Evolutionary conservation across 768 basidiomycete genomes (phyloP), one percentile per base, ranked within the genome.

Genomic region (Panaeolus cyanescens): DNA sequence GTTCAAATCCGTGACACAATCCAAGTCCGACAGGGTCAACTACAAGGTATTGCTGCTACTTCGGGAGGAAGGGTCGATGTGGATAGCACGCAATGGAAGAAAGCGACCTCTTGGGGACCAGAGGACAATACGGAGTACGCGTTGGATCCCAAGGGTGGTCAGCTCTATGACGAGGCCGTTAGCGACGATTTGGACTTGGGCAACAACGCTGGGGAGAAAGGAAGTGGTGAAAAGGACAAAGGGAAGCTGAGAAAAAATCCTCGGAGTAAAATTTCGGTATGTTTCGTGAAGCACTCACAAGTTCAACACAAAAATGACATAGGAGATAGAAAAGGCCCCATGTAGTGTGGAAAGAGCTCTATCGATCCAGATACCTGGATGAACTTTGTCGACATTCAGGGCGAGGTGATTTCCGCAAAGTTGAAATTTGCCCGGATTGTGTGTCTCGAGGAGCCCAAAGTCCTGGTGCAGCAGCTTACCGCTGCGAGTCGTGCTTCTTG

Each of bases 281-380:
- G 36, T 5, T 6, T n/a, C n/a, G n/a, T n/a, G n/a, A n/a, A n/a
- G n/a, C n/a, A n/a, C n/a, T n/a, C n/a, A n/a, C n/a, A n/a, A n/a
- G n/a, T n/a, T n/a, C n/a, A n/a, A n/a, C n/a, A n/a, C n/a, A n/a
- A n/a, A n/a, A n/a, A n/a, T n/a, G n/a, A n/a, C n/a, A n/a, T n/a
- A n/a, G n/a, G n/a, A n/a, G n/a, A n/a, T n/a, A 59, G 58, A 59
- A 53, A 28, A 40, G 42, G 4, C 58, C 58, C 3, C 58, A 59
- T 59, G 40, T 59, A 9, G 59, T 59, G 1, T 59, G 59, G 59
- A 59, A 34, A 31, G 19, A 54, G 2, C 7, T 33, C 6, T 20
- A 54, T 34, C 42, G 59, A 2, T 34, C 45, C 1, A 54, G 19
- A 15, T 59, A 59, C 45, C 32, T 59, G 4, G 50, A 59, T 19